Evolutionary conservation across 805 yeast species (phyloP), one percentile per base, ranked within the genome.

Genomic region (Pichia ethanolica): DNA sequence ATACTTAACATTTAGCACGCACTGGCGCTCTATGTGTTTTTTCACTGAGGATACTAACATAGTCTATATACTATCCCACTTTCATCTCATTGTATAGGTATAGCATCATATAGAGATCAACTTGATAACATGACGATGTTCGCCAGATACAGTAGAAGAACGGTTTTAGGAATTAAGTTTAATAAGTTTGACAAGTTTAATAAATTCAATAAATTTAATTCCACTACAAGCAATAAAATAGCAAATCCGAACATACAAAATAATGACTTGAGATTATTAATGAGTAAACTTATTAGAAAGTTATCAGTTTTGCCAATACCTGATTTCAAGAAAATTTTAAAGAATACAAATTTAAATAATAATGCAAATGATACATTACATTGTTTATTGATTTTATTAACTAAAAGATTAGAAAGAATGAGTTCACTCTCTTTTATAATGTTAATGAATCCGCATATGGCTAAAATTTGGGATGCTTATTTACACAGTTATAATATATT

Each of bases 401-500:
- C 95, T 7, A 78, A 82, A 47, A 72, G 97, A 53, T 65, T 89
- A 14, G 73, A 75, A 34, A 83, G 83, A 32, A 79, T 91, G 55
- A 76, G 91, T 54, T 71, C 75, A 41, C 69, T 91, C 48, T 97
- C 97, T 0, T 91, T 89, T 63, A 75, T 90, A 56, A 89, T 84
- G 43, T 83, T 89, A 49, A 67, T 91, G 53, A 91, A 91, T 62
- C 97, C 97, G 6, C 81, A 87, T 59, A 83, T 91, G 46, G 84
- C 91, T 10, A 79, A 79, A 57, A 83, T 86, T 26, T 88, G 89
- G 69, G 74, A 79, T 57, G 67, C 83, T 44, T 91, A 91, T 68
- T 69, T 88, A 54, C 73, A 79, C 10, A 42, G 45, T 42, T 43
- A 39, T 35, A 28, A 77, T 45, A 70, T 76, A 5, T 58, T 82